Conservation (phyloP, 1,139 yeast species). For the Geotrichum cucujoidarum region DNA sequence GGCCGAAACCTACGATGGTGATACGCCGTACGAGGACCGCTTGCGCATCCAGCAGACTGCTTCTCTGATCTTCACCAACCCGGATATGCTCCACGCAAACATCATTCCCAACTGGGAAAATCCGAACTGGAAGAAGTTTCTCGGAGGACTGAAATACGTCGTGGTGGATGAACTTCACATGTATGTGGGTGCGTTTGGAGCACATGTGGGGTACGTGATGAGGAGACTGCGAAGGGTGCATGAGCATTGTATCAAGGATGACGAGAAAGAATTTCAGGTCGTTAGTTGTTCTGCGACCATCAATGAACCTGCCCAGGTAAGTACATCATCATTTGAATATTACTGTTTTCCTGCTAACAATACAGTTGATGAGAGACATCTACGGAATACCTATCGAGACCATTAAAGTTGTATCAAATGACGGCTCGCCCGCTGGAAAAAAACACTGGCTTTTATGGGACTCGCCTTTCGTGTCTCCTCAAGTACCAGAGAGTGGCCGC, state of each 20-base stretch:
- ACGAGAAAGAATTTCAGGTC: slow-evolving; percentile 52
- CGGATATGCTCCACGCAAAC: slow-evolving; percentile 86
- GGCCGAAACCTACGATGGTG: slow-evolving; percentile 90
- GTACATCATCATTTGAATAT: background rate
- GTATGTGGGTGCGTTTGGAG: slow-evolving; percentile 86
- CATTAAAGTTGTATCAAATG: slow-evolving; percentile 54
- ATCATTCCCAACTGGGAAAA: slow-evolving; percentile 53
- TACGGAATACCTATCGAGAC: slow-evolving; percentile 54
- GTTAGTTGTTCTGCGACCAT: slow-evolving; percentile 94
- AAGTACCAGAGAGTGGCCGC: slow-evolving; percentile 47
- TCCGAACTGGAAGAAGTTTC: slow-evolving; percentile 63
- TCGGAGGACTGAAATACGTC: slow-evolving; percentile 59
- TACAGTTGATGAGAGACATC: slow-evolving; percentile 59
- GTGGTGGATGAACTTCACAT: slow-evolving; percentile 87
- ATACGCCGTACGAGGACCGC: slow-evolving; percentile 60
- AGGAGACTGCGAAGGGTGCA: slow-evolving; percentile 67
- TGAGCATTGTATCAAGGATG: slow-evolving; percentile 50
- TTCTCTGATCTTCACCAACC: slow-evolving; percentile 84
- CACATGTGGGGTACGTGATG: slow-evolving; percentile 83
- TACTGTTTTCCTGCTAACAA: background rate
- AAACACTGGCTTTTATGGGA: slow-evolving; percentile 78
- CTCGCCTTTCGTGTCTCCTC: slow-evolving; percentile 62
- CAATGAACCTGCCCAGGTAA: slow-evolving; percentile 47
- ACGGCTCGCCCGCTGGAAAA: slow-evolving; percentile 85
- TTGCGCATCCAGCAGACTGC: slow-evolving; percentile 54